Percentiles rank a stretch among this genome's conserved stretches.
These are phyloP conservation scores for Teratosphaeria pseudoeucalypti DNA, from an alignment of 2,329 filamentous ascomycete species.

Conservation along the genomic window DNA sequence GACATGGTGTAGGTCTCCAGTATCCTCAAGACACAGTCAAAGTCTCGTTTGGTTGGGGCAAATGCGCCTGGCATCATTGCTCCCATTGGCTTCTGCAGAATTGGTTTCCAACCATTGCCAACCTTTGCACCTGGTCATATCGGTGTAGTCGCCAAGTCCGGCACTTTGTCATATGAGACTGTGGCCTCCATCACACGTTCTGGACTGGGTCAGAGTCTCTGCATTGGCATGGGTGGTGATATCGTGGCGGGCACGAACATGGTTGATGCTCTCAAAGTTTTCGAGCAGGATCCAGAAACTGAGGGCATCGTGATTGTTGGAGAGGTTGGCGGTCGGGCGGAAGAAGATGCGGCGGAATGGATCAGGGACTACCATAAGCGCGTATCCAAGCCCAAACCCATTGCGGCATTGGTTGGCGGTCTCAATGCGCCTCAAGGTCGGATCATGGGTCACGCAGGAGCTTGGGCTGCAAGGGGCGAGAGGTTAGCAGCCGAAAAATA, in stretches of 20 bases:
- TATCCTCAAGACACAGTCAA: slow-evolving; percentile 60
- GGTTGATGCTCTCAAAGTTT: slow-evolving; percentile 57
- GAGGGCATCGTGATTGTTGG: slow-evolving; percentile 63
- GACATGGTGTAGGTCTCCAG: slow-evolving; percentile 44
- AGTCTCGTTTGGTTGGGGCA: slow-evolving; percentile 64
- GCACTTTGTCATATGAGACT: slow-evolving; percentile 70
- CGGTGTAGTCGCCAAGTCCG: slow-evolving; percentile 70
- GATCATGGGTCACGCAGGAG: slow-evolving; percentile 72
- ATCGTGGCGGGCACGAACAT: slow-evolving; percentile 64
- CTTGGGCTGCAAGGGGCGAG: slow-evolving; percentile 58
- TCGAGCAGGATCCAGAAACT: slow-evolving; percentile 57
- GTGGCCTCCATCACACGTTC: slow-evolving; percentile 63
- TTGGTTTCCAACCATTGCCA: slow-evolving; percentile 67
- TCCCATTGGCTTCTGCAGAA: slow-evolving; percentile 57
- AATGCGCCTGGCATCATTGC: slow-evolving; percentile 75
- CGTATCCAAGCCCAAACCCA: slow-evolving; percentile 56
- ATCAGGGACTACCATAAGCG: slow-evolving; percentile 54
- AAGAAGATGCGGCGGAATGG: slow-evolving; percentile 64
- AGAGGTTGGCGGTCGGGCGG: slow-evolving; percentile 59
- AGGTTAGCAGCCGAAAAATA: slow-evolving; percentile 56
- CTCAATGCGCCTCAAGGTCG: slow-evolving; percentile 51
- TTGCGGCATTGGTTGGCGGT: slow-evolving; percentile 62
- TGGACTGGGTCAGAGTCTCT: slow-evolving; percentile 67
- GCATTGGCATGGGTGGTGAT: slow-evolving; percentile 69
- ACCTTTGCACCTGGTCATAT: slow-evolving; percentile 60